These are phyloP conservation scores for Nakataea oryzae DNA, from an alignment of 2,329 filamentous ascomycete genomes.

Conservation along the genomic window DNA sequence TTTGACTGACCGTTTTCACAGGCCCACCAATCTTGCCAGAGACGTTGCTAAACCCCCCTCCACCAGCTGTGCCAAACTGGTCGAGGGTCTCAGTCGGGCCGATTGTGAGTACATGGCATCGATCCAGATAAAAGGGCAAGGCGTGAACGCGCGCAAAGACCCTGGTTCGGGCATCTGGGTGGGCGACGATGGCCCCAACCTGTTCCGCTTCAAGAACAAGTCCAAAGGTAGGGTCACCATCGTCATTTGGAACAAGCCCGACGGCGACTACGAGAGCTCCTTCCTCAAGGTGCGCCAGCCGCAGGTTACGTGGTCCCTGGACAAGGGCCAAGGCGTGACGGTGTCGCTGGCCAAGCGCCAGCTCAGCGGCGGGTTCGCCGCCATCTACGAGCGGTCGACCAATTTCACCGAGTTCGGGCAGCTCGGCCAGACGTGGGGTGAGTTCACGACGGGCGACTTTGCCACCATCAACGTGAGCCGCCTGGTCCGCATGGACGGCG, in stretches of 20 bases:
- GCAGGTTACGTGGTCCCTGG: slow-evolving; percentile 26
- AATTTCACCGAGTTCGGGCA: slow-evolving; percentile 23
- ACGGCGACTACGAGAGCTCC: slow-evolving; percentile 12
- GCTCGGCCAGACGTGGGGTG: slow-evolving; percentile 30
- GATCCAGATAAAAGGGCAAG: slow-evolving; percentile 15
- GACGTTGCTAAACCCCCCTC: slow-evolving; percentile 1
- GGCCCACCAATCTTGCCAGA: background rate
- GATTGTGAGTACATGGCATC: slow-evolving; percentile 18
- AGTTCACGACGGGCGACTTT: slow-evolving; percentile 25
- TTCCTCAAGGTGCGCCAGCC: slow-evolving; percentile 17
- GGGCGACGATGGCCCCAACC: slow-evolving; percentile 17
- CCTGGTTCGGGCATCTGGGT: slow-evolving; percentile 18
- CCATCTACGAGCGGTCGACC: slow-evolving; percentile 18
- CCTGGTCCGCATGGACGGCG: slow-evolving; percentile 31
- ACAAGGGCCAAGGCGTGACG: slow-evolving; percentile 20
- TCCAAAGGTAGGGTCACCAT: slow-evolving; percentile 10
- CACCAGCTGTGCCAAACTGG: slow-evolving; percentile 9
- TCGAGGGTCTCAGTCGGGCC: slow-evolving; percentile 10
- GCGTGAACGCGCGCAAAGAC: slow-evolving; percentile 12
- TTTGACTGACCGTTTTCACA: background rate
- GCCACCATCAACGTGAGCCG: slow-evolving; percentile 31
- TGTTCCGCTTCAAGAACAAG: slow-evolving; percentile 17
- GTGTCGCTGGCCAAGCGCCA: slow-evolving; percentile 23
- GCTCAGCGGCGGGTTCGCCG: slow-evolving; percentile 27
- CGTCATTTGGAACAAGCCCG: slow-evolving; percentile 14